Percentiles rank a stretch among this genome's conserved stretches.
These are phyloP conservation scores for Cryphonectria carpinicola DNA, from an alignment of 2,329 filamentous ascomycete species.

Conservation along the genomic window DNA sequence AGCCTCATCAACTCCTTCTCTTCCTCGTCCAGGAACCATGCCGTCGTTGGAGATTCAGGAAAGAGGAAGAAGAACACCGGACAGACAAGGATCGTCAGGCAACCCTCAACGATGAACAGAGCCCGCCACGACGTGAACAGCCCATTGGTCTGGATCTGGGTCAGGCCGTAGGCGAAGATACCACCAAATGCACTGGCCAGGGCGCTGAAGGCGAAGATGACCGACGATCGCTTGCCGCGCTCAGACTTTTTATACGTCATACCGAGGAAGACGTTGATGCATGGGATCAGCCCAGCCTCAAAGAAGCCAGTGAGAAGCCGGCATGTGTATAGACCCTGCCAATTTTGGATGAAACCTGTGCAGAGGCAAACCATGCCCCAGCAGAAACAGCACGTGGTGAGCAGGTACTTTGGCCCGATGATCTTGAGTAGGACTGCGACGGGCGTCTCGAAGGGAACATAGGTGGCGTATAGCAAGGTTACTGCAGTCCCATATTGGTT, in stretches of 20 bases:
- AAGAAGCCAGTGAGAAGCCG: conserved; percentile 34
- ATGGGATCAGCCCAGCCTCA: conserved; percentile 45
- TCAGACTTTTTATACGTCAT: conserved; percentile 42
- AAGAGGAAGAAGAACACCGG: conserved; percentile 36
- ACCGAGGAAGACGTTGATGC: conserved; percentile 42
- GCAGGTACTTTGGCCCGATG: conserved; percentile 40
- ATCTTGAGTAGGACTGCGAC: conserved; percentile 40
- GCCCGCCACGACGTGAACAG: conserved; percentile 44
- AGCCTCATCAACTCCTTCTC: conserved; percentile 35
- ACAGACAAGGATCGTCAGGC: conserved; percentile 43
- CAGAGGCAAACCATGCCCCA: conserved; percentile 36
- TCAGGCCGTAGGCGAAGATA: conserved; percentile 47
- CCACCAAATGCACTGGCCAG: conserved; percentile 47
- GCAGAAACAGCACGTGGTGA: conserved; percentile 33
- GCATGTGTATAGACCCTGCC: conserved; percentile 33
- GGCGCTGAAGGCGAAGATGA: conserved; percentile 46
- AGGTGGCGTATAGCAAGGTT: conserved; percentile 40
- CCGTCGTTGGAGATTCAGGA: conserved; percentile 35
- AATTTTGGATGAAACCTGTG: conserved; percentile 38
- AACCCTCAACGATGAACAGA: conserved; percentile 46
- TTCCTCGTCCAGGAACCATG: conserved; percentile 36
- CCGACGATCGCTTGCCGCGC: conserved; percentile 37
- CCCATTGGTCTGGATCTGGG: conserved; percentile 39
- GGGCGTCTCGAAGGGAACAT: conserved; percentile 39
- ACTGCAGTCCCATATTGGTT: conserved; percentile 39